These are phyloP conservation scores for Phytopythium oedochilum DNA, from an alignment of 352 stramenopile genomes.

Conservation along the genomic window DNA sequence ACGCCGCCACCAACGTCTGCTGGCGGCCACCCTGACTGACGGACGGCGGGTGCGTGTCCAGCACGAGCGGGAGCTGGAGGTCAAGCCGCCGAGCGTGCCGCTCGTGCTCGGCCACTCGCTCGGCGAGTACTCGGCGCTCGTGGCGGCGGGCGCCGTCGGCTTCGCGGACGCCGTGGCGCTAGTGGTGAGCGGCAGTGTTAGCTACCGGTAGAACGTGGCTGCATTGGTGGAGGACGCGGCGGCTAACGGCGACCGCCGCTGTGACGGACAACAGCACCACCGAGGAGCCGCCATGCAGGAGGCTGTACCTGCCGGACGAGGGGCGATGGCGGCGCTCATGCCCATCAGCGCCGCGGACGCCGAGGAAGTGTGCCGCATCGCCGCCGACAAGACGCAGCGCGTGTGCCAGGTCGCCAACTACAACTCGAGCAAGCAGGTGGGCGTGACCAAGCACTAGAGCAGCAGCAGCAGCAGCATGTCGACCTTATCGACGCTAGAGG, in stretches of 20 bases:
- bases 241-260: too few species aligned
- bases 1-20: background rate
- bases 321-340: conserved; percentile 80
- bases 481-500: too few species aligned
- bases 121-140: conserved; percentile 84
- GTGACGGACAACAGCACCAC: conserved; percentile 52
- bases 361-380: conserved; percentile 48
- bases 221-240: too few species aligned
- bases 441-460: too few species aligned
- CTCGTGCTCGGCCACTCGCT: conserved; percentile 79
- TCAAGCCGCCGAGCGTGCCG: conserved; percentile 15
- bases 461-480: too few species aligned
- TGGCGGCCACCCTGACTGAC: background rate
- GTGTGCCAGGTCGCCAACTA: conserved; percentile 85
- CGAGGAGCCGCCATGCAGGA: conserved; percentile 70
- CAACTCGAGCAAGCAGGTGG: conserved; percentile 84
- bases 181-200: too few species aligned
- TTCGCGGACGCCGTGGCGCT: conserved; percentile 67
- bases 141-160: conserved; percentile 52
- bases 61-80: conserved; percentile 44
- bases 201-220: too few species aligned
- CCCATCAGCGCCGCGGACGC: conserved; percentile 41
- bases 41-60: conserved; percentile 4
- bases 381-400: conserved; percentile 22
- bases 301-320: conserved; percentile 39